Base-by-base conservation (phyloP, 163 green algal genomes). In the Picocystis sp. region DNA sequence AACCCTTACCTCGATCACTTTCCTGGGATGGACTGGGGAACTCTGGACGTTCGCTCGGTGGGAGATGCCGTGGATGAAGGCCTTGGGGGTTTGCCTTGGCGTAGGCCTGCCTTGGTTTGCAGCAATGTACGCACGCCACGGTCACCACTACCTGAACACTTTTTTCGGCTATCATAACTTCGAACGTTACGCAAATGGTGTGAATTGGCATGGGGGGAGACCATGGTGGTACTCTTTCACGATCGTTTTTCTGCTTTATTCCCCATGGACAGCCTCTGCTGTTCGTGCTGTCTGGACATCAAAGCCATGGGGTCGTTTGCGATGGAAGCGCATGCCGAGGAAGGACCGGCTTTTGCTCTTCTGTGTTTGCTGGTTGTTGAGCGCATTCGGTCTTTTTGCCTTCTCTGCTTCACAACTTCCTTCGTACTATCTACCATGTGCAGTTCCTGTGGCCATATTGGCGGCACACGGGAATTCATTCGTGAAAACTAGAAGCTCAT, bases 81-180 rank as follows among this genome's bases (percentile, higher is more conserved):
- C 17, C 17, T 19, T 19, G 17, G 17, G 17, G 17, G 17, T n/a
- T 68, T 13, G 10, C 11, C 11, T 69, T 21, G 21, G 57, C 45
- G 1, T 55, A 10, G 24, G 59, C 61, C 24, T 52, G 9, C 63
- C 63, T 3, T 73, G 63, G 63, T 71, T 58, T 35, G n/a, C 29
- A 1, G 15, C 29, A 2, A 72, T 71, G 62, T 42, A 17, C n/a
- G 12, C 33, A 14, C 11, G 24, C 19, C 63, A 71, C 17, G 63
- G 63, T 11, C n/a, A 11, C 22, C 41, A 25, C 45, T 71, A 71
- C 25, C 11, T 65, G 24, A 22, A 14, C 22, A 73, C 63, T 13
- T 71, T 71, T 35, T 71, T 71, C 33, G 63, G 63, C 19, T 71
- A 71, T 23, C 63, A 71, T 47, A 67, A 71, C 17, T 43, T 72